These are phyloP conservation scores for Talaromyces sp. DNA, from an alignment of 2,329 filamentous ascomycete genomes.

Conservation along the genomic window DNA sequence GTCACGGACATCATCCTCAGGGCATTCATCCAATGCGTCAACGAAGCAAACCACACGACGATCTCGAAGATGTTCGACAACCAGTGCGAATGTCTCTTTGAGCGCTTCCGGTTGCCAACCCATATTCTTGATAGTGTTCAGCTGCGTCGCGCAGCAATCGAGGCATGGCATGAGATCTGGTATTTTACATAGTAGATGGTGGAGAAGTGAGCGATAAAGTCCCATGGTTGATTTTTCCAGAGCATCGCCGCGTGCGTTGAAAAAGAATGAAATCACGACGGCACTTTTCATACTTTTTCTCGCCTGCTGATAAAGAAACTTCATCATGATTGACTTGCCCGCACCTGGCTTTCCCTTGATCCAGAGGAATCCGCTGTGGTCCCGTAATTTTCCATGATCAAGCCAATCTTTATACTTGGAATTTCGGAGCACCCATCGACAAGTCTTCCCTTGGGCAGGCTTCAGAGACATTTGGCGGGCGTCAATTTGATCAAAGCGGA, in stretches of 20 bases:
- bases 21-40: conserved; percentile 46
- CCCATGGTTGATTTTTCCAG: conserved; percentile 48
- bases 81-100: neutral
- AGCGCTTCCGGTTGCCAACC: neutral
- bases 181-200: conserved; percentile 42
- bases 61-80: neutral
- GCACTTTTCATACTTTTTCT: conserved; percentile 7
- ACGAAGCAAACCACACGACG: conserved; percentile 30
- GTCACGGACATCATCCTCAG: conserved; percentile 33
- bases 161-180: conserved; percentile 10
- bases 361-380: conserved; percentile 31
- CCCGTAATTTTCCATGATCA: conserved; percentile 18
- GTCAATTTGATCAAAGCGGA: conserved; percentile 28
- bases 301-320: conserved; percentile 30
- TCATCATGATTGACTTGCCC: conserved; percentile 48
- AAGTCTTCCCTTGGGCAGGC: neutral
- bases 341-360: conserved; percentile 41
- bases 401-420: neutral
- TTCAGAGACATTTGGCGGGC: neutral
- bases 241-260: conserved; percentile 45
- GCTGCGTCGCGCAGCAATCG: conserved; percentile 20
- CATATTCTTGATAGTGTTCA: neutral
- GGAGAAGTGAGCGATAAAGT: conserved; percentile 51
- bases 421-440: neutral
- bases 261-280: conserved; percentile 47